Conservation (phyloP, 257 asterid species). For the Solanum peruvianum region DNA sequence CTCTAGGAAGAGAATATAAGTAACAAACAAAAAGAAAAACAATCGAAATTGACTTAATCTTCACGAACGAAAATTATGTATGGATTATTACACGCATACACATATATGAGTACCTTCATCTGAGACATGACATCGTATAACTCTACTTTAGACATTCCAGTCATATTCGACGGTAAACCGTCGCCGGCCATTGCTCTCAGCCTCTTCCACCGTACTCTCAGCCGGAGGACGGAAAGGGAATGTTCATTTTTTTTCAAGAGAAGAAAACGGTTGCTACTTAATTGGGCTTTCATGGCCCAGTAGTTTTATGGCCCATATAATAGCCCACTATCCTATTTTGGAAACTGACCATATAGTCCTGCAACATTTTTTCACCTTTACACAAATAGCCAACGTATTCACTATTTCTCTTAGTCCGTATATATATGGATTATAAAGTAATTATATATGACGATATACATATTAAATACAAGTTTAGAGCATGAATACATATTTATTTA, state of each 20-base stretch:
- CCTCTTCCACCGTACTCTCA: slow-evolving; percentile 19
- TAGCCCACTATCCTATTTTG: not conserved
- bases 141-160: slow-evolving; percentile 86
- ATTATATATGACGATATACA: not conserved
- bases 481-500: not conserved
- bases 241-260: not conserved
- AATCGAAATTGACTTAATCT: not conserved
- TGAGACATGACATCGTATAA: slow-evolving; percentile 87
- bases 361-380: not conserved
- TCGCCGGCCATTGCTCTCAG: slow-evolving; percentile 51
- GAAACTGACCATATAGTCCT: not conserved
- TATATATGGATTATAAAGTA: not conserved
- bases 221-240: not conserved
- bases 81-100: not conserved
- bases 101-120: slow-evolving; percentile 55
- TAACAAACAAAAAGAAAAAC: not conserved
- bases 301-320: not conserved
- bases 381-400: not conserved
- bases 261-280: not conserved
- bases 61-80: not conserved
- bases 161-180: slow-evolving; percentile 48
- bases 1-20: not conserved
- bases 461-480: not conserved
- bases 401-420: not conserved
- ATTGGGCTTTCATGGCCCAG: not conserved